Evolutionary conservation across 202 grass and related monocot genomes (phyloP), one percentile per base, ranked within the genome.

Genomic region (Elaeis oleifera): DNA sequence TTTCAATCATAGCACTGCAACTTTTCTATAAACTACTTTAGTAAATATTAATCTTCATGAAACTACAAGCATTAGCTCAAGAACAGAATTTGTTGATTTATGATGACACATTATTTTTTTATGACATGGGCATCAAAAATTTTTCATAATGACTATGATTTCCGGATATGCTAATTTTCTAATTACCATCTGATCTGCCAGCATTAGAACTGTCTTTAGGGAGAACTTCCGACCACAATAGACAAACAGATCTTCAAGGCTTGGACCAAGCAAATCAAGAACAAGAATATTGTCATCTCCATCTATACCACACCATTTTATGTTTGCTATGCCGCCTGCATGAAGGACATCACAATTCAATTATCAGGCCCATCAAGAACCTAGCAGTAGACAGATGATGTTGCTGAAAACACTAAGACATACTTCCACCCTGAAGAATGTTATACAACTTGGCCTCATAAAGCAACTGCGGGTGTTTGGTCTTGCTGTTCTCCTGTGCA

Each of bases 121-220:
- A 3, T 13, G 11, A 14, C 2, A 44, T 44, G 11, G 36, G 36
- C 11, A 44, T 44, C 9, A 44, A 44, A 44, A 44, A 44, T 11
- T 44, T 44, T 44, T 13, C 36, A 44, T 11, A 11, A 44, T 44
- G 8, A 44, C 11, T 14, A 44, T 44, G 36, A 44, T 44, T 13
- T 44, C 36, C 36, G 3, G 11, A 54, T 6, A 59, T 23, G 60
- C 0, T 1, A 70, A 1, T 49, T 57, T 51, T 4, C 36, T 20
- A 64, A 6, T 81, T 92, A 97, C 92, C 92, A 97, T 97, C 63
- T 97, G 92, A 8, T 97, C 92, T 50, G 92, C 92, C 64, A 97
- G 52, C 88, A 92, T 86, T 62, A 97, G 72, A 52, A 97, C 92
- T 65, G 92, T 89, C 79, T 97, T 97, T 6, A 92, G 65, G 1